A percentile compares a stretch with the other conserved stretches of the same genome.
These are phyloP conservation scores for Globisporangium heterothallicum DNA, from an alignment of 352 stramenopile species.

Conservation along the genomic window DNA sequence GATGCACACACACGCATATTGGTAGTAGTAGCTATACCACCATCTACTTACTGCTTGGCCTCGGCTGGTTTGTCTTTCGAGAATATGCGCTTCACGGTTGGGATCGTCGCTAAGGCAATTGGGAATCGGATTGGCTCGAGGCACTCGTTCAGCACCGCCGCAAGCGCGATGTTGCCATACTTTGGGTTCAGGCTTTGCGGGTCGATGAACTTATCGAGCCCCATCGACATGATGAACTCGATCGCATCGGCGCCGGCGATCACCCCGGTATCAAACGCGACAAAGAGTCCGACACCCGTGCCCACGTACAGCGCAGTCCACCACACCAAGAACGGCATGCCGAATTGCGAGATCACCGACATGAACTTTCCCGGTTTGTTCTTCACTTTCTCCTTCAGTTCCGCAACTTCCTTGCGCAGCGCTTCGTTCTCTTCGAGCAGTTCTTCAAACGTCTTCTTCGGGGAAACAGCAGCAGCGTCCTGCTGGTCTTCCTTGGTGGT, in stretches of 20 bases:
- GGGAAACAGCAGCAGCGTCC: conserved; percentile 4
- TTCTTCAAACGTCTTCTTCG: conserved; percentile 57
- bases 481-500: conserved; percentile 25
- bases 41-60: conserved; percentile 3
- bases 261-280: conserved; percentile 63
- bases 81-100: conserved; percentile 69
- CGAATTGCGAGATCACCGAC: conserved; percentile 77
- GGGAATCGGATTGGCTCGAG: conserved; percentile 83
- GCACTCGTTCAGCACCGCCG: conserved; percentile 82
- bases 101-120: conserved; percentile 80
- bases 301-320: conserved; percentile 75
- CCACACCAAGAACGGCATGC: conserved; percentile 79
- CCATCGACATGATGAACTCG: conserved; percentile 78
- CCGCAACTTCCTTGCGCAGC: conserved; percentile 64
- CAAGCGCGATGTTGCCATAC: conserved; percentile 84
- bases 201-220: conserved; percentile 76
- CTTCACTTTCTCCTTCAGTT: conserved; percentile 46
- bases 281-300: conserved; percentile 70
- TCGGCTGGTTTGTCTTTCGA: conserved; percentile 32
- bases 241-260: conserved; percentile 75
- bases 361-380: conserved; percentile 79
- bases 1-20: not conserved
- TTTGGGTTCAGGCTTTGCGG: conserved; percentile 69
- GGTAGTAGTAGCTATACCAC: no score
- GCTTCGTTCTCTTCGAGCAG: conserved; percentile 71